A percentile compares a stretch with the other conserved stretches of the same genome.
Conservation (phyloP, 2,329 filamentous ascomycete genomes). For the Neocucurbitaria cava region DNA sequence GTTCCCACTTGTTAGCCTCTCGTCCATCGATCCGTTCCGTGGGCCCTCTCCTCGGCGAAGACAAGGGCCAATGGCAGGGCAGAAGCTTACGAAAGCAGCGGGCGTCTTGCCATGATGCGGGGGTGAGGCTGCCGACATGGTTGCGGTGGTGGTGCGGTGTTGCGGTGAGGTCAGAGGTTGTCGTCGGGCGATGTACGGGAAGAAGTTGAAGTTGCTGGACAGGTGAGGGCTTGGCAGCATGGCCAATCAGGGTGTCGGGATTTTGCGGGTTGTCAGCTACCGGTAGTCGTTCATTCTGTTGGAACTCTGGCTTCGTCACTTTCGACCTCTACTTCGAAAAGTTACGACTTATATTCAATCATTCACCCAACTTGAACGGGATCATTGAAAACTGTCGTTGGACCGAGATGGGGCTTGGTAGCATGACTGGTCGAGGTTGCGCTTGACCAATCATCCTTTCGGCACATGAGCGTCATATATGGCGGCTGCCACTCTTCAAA, state of each 20-base stretch:
- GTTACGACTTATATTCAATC: no score
- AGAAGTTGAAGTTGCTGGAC: slow-evolving; percentile 22
- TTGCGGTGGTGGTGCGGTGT: slow-evolving; percentile 17
- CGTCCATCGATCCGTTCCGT: background rate
- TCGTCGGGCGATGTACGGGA: background rate
- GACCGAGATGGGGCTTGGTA: no score
- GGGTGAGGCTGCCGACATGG: slow-evolving; percentile 28
- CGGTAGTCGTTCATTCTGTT: no score
- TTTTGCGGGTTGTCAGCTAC: slow-evolving; percentile 34
- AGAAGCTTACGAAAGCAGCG: slow-evolving; percentile 35
- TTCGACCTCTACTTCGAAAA: no score
- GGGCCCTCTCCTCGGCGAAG: background rate
- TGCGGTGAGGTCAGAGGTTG: slow-evolving; percentile 16
- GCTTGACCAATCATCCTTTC: no score
- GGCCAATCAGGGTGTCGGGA: slow-evolving; percentile 27
- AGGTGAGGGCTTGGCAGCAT: slow-evolving; percentile 14
- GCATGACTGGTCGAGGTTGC: no score
- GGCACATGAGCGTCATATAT: no score
- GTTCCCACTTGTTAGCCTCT: slow-evolving; percentile 21
- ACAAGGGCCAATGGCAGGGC: slow-evolving; percentile 16
- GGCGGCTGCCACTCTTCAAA: no score
- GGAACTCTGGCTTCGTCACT: no score
- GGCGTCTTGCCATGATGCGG: slow-evolving; percentile 35
- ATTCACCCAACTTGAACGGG: no score
- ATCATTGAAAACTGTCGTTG: no score